phyloP scores from a whole-genome alignment of 192 early-diverging fungal genomes.

The Linnemannia hyalina region DNA sequence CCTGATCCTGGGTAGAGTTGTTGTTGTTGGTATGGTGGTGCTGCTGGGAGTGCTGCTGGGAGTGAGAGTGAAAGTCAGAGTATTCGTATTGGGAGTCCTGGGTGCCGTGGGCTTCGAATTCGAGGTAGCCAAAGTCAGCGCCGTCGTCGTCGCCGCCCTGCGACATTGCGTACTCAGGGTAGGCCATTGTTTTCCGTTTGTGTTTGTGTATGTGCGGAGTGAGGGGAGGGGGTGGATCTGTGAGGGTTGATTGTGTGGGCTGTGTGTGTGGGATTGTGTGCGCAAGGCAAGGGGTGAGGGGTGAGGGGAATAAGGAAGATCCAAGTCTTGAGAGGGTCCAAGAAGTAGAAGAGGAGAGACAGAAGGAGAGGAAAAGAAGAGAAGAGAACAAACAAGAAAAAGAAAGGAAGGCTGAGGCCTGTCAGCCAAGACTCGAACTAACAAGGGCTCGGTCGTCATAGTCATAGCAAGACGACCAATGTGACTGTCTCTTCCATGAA shows the following conservation, averaged over 20 bases:
- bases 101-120: conserved; percentile 67
- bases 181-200: conserved; percentile 26
- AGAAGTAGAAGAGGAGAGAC: too few species aligned
- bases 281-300: too few species aligned
- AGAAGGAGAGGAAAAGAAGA: background rate
- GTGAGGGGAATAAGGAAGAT: background rate
- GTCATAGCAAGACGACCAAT: background rate
- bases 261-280: too few species aligned
- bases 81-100: conserved; percentile 79
- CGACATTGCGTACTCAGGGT: conserved; percentile 57
- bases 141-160: conserved; percentile 60
- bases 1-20: conserved; percentile 58
- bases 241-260: background rate
- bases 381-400: background rate
- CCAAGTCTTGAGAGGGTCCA: too few species aligned
- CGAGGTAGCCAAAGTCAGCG: conserved; percentile 69
- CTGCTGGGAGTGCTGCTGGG: conserved; percentile 49
- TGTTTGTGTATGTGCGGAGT: background rate
- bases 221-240: too few species aligned
- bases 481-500: background rate
- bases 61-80: conserved; percentile 56
- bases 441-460: too few species aligned
- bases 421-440: background rate
- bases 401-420: background rate
- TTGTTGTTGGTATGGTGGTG: background rate